Percentiles rank a stretch among this genome's conserved stretches.
These are phyloP conservation scores for Microascus cirrosus DNA, from an alignment of 2,329 filamentous ascomycete species.

Conservation along the genomic window DNA sequence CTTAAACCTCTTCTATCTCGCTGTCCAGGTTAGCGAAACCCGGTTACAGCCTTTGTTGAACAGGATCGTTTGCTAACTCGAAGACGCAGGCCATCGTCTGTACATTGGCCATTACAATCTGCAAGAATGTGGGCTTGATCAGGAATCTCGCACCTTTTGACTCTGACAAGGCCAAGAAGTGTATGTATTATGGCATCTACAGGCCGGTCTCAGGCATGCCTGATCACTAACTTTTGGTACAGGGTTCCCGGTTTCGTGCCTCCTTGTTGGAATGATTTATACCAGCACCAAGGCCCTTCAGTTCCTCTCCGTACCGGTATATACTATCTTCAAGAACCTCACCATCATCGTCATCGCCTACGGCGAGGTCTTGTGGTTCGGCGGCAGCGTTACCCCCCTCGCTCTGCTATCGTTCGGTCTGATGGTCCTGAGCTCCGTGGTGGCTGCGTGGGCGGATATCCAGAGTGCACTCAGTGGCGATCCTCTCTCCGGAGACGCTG, in stretches of 20 bases:
- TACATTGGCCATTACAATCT: constrained; percentile 69
- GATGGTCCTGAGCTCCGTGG: constrained; percentile 90
- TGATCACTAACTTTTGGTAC: constrained; percentile 6
- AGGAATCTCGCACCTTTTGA: constrained; percentile 76
- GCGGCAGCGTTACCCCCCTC: constrained; percentile 78
- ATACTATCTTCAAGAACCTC: constrained; percentile 99
- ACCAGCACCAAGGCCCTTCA: constrained; percentile 92
- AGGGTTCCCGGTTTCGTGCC: constrained; percentile 95
- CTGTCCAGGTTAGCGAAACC: constrained; percentile 62
- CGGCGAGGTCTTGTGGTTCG: constrained; percentile 96
- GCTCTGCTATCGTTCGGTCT: constrained; percentile 88
- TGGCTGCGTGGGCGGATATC: constrained; percentile 96
- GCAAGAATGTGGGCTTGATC: constrained; percentile 75
- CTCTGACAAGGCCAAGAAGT: constrained; percentile 80
- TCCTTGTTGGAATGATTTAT: constrained; percentile 98
- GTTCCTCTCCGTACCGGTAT: constrained; percentile 93
- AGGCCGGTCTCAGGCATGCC: not conserved
- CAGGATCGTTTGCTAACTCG: constrained; percentile 6
- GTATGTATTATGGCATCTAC: constrained; percentile 36
- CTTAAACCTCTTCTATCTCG: constrained; percentile 89
- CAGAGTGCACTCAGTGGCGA: constrained; percentile 66
- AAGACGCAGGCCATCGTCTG: constrained; percentile 68
- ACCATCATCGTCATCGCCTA: constrained; percentile 98
- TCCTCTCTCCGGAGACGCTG: constrained; percentile 45
- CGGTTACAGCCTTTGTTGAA: not conserved